Evolutionary conservation across 2,329 filamentous ascomycete genomes (phyloP).

Genomic region (Lecanicillium sp.): DNA sequence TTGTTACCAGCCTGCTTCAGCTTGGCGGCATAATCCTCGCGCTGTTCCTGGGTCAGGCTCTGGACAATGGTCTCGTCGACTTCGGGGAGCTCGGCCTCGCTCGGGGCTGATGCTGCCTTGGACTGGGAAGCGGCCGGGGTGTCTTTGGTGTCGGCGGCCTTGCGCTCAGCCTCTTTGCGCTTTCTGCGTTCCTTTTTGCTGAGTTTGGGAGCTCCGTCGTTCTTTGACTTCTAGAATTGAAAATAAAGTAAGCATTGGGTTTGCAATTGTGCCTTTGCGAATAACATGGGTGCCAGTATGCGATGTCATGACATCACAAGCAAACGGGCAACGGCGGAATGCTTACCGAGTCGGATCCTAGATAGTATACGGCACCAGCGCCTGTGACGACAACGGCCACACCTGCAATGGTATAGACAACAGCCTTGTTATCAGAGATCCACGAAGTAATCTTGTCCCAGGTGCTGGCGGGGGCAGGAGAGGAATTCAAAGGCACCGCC

Average conservation of each 20-base stretch:
- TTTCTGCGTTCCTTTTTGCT: slow-evolving; percentile 87
- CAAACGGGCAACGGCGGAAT: slow-evolving; percentile 15
- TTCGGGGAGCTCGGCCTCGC: slow-evolving; percentile 62
- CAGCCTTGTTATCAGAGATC: slow-evolving; percentile 91
- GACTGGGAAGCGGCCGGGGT: slow-evolving; percentile 30
- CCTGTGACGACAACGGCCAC: slow-evolving; percentile 86
- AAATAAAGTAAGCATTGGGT: slow-evolving; percentile 4
- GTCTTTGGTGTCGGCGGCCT: slow-evolving; percentile 38
- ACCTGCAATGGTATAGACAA: slow-evolving; percentile 93
- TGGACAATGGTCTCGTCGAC: slow-evolving; percentile 49
- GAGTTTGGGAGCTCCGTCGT: slow-evolving; percentile 54
- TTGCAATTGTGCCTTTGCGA: slow-evolving; percentile 5
- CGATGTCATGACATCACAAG: slow-evolving; percentile 3
- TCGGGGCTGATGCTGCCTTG: slow-evolving; percentile 45
- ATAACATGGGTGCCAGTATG: slow-evolving; percentile 4
- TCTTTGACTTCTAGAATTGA: slow-evolving; percentile 31
- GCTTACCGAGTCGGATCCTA: slow-evolving; percentile 53
- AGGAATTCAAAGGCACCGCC: slow-evolving; percentile 39
- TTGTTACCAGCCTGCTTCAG: slow-evolving; percentile 95
- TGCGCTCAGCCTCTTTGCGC: slow-evolving; percentile 69
- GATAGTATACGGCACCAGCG: slow-evolving; percentile 88
- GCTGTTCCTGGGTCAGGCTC: slow-evolving; percentile 52
- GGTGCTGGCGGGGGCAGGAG: slow-evolving; percentile 49
- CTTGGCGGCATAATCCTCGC: slow-evolving; percentile 80
- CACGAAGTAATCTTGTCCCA: slow-evolving; percentile 89